phyloP scores from a whole-genome alignment of 1,139 yeast genomes.

The Martiniozyma asiatica region DNA sequence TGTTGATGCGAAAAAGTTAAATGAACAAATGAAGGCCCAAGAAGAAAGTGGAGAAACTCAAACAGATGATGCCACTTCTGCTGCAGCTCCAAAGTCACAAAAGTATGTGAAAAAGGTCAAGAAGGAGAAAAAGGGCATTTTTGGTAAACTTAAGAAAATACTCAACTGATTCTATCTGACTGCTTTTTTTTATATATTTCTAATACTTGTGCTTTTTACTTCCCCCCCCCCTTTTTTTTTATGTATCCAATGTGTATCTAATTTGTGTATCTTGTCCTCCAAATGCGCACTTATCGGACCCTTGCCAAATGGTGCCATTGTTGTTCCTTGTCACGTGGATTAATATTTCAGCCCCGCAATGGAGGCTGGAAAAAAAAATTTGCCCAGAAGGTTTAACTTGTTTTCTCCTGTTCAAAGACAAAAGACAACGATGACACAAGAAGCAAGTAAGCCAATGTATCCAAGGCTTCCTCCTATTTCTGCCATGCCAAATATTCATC shows the following conservation, averaged over 20 bases:
- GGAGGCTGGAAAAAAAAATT: too few species aligned
- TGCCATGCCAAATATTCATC: conserved; percentile 13
- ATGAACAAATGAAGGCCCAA: too few species aligned
- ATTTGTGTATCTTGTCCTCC: not conserved
- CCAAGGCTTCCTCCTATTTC: conserved; percentile 4
- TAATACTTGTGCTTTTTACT: not conserved
- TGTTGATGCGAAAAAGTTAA: too few species aligned
- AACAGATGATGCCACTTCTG: conserved; percentile 20
- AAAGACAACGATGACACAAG: too few species aligned
- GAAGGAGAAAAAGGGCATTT: conserved; percentile 17
- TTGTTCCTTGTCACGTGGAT: too few species aligned
- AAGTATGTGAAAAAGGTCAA: conserved; percentile 24
- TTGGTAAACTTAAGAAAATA: conserved; percentile 35
- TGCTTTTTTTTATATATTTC: not conserved
- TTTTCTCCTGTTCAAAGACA: too few species aligned
- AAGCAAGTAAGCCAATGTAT: conserved; percentile 1
- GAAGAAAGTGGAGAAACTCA: too few species aligned
- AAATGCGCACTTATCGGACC: not conserved
- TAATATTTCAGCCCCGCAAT: too few species aligned
- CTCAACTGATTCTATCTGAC: conserved; percentile 20
- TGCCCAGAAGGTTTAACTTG: too few species aligned
- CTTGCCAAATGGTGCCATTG: too few species aligned
- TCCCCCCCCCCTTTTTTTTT: conserved; percentile 1
- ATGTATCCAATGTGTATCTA: conserved; percentile 4
- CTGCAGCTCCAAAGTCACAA: conserved; percentile 7